Evolutionary conservation across 768 basidiomycete genomes (phyloP), one percentile per base, ranked within the genome.

Genomic region (Porpolomopsis calyptriformis): DNA sequence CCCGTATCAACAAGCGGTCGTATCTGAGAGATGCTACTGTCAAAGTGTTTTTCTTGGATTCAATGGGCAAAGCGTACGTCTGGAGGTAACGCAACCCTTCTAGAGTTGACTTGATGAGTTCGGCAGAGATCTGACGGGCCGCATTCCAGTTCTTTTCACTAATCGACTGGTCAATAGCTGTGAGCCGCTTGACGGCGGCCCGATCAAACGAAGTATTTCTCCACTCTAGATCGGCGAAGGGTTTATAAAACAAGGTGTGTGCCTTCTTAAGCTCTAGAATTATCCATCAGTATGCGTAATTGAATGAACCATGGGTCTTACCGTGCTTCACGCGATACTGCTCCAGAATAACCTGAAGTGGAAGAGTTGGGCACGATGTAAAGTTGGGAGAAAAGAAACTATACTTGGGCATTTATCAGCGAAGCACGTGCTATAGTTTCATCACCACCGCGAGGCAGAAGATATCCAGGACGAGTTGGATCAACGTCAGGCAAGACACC

Each of bases 401-500:
- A 8, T 48, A 78, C 78, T 64, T 77, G 71, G 0, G 82, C 76
- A 57, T 89, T 89, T 19, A 80, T 71, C 4, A 83, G 60, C 4
- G 77, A 75, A 20, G 71, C 71, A 40, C 61, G 58, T 2, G 83
- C 83, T 29, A 73, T 63, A 19, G 66, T 60, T 39, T 69, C 65
- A 26, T 78, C 73, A 29, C 77, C 78, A 14, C 56, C 57, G 14
- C 41, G 53, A 1, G 71, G 65, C 4, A 64, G 53, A 25, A 88
- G 59, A 57, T 79, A 86, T 3, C 85, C 85, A 24, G 74, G 71
- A 6, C 52, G 60, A 2, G 67, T 67, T 10, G 75, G 73, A 51
- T 85, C 80, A 2, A 80, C 74, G 57, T 89, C 86, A 4, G 88
- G 85, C 11, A 89, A 61, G 1, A 87, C 78, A 1, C 88, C 88